Evolutionary conservation across 1,284 basidiomycete species (phyloP).

Genomic region (Cerioporus squamosus): DNA sequence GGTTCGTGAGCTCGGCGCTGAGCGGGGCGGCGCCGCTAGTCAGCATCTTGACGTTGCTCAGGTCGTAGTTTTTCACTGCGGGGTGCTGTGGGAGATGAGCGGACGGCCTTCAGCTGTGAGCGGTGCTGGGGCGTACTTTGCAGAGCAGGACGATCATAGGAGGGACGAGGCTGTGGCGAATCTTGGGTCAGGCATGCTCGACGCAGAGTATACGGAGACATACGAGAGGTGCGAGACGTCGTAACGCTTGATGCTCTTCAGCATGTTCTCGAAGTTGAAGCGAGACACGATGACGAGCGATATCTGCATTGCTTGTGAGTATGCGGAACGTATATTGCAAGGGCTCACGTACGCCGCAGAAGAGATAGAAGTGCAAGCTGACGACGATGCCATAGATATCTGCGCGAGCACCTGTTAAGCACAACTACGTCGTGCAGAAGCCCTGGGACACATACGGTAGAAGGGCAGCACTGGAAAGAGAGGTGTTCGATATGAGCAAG

Average conservation of each 20-base stretch:
- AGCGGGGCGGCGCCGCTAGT: slow-evolving; percentile 79
- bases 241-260: slow-evolving; percentile 68
- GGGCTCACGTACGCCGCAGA: slow-evolving; percentile 49
- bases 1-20: slow-evolving; percentile 62
- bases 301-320: slow-evolving; percentile 32
- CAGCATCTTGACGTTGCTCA: slow-evolving; percentile 59
- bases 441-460: slow-evolving; percentile 32
- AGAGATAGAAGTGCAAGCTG: slow-evolving; percentile 61
- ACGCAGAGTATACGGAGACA: slow-evolving; percentile 23
- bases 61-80: slow-evolving; percentile 65
- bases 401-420: slow-evolving; percentile 30
- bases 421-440: neutral
- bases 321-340: slow-evolving; percentile 5
- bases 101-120: neutral
- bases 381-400: slow-evolving; percentile 78
- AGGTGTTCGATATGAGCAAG: neutral
- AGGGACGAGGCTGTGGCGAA: slow-evolving; percentile 56
- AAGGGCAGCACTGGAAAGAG: slow-evolving; percentile 37
- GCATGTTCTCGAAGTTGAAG: slow-evolving; percentile 70
- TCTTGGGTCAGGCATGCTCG: slow-evolving; percentile 11
- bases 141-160: slow-evolving; percentile 58
- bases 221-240: slow-evolving; percentile 66
- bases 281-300: slow-evolving; percentile 67
- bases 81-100: slow-evolving; percentile 59
- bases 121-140: slow-evolving; percentile 46